Percentiles rank a stretch among this genome's conserved stretches.
These are phyloP conservation scores for Cercospora sesami DNA, from an alignment of 2,329 filamentous ascomycete species.

Conservation along the genomic window DNA sequence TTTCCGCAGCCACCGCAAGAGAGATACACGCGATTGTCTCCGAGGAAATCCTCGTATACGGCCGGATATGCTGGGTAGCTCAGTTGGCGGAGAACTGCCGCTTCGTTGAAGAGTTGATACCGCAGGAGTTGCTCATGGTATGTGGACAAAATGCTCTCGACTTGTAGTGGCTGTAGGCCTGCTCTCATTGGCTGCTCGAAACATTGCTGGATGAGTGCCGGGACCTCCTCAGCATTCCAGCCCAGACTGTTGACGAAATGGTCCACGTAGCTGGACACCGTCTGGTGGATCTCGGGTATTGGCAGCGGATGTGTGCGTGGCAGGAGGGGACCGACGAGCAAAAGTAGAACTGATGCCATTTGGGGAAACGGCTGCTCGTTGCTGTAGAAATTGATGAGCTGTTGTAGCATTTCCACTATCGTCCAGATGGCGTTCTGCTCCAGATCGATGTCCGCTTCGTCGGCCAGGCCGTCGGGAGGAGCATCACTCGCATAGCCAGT, in stretches of 20 bases:
- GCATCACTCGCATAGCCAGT: constrained; percentile 7
- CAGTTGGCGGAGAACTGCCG: constrained; percentile 57
- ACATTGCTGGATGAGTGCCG: constrained; percentile 43
- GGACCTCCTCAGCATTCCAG: constrained; percentile 37
- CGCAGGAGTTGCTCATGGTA: constrained; percentile 59
- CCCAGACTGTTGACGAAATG: constrained; percentile 42
- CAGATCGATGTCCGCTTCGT: constrained; percentile 28
- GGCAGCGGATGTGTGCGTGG: constrained; percentile 43
- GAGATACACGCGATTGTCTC: constrained; percentile 56
- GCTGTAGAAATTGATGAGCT: constrained; percentile 46
- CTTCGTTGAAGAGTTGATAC: constrained; percentile 51
- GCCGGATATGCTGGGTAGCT: constrained; percentile 57
- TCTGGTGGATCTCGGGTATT: constrained; percentile 36
- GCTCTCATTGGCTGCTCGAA: constrained; percentile 45
- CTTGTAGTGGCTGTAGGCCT: constrained; percentile 52
- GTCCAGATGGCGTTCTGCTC: constrained; percentile 40
- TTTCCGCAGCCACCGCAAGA: constrained; percentile 59
- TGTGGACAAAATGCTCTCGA: constrained; percentile 56
- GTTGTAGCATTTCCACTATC: constrained; percentile 46
- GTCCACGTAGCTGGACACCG: constrained; percentile 44
- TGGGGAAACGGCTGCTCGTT: constrained; percentile 47
- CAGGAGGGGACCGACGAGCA: constrained; percentile 50
- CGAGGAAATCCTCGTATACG: constrained; percentile 58
- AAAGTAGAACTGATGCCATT: constrained; percentile 49
- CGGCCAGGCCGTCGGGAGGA: constrained; percentile 16